Conservation (phyloP, 2,329 filamentous ascomycete genomes). For the Penicillium thymicola region DNA sequence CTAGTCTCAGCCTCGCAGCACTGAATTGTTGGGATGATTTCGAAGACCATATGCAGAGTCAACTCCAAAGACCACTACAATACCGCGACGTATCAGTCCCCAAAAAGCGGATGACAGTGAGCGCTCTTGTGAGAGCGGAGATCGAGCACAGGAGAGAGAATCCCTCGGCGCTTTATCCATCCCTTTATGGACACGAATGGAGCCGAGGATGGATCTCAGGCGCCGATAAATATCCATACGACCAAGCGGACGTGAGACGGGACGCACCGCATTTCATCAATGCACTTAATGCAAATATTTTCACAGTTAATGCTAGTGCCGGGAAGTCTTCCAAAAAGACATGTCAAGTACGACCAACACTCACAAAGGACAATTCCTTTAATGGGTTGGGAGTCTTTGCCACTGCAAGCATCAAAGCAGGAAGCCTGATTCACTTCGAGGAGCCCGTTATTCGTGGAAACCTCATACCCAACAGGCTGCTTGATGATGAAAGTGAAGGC, state of each 20-base stretch:
- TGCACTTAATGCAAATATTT: conserved; percentile 24
- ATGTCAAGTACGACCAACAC: conserved; percentile 9
- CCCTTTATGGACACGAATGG: conserved; percentile 27
- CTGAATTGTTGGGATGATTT: conserved; percentile 34
- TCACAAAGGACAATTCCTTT: not conserved
- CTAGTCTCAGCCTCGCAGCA: conserved; percentile 29
- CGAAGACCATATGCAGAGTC: conserved; percentile 15
- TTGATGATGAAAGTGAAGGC: not conserved
- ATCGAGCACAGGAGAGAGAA: not conserved
- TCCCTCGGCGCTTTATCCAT: not conserved
- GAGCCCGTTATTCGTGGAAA: conserved; percentile 37
- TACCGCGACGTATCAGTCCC: conserved; percentile 25
- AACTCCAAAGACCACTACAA: conserved; percentile 17
- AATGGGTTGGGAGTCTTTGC: conserved; percentile 30
- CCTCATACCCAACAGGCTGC: conserved; percentile 18
- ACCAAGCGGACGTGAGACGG: conserved; percentile 22
- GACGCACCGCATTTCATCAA: conserved; percentile 14
- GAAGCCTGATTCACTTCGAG: conserved; percentile 30
- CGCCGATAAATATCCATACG: conserved; percentile 29
- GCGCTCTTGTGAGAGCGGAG: conserved; percentile 4
- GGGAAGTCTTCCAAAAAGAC: not conserved
- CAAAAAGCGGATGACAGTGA: conserved; percentile 12
- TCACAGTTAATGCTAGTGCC: conserved; percentile 8
- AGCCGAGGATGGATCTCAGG: conserved; percentile 20
- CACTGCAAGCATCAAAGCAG: conserved; percentile 20